A percentile compares a stretch with the other conserved stretches of the same genome.
These are phyloP conservation scores for Penicillium sp. DNA, from an alignment of 2,329 filamentous ascomycete genomes.

Conservation along the genomic window DNA sequence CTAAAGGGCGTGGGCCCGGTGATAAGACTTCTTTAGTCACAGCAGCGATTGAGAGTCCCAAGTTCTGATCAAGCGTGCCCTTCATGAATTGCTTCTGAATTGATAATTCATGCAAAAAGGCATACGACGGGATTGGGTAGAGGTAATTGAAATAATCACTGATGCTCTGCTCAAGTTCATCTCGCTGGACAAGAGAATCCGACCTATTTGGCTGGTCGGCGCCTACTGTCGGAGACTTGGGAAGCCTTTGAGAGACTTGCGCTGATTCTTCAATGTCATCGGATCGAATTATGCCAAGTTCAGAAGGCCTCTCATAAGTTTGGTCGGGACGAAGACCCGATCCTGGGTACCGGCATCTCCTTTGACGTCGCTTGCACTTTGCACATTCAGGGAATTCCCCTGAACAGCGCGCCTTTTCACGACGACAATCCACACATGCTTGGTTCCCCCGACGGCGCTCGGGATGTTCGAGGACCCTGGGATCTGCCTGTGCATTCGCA, in stretches of 20 bases:
- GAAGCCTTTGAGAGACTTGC: neutral
- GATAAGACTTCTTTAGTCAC: neutral
- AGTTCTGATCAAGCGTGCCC: slow-evolving; percentile 4
- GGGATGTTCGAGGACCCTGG: neutral
- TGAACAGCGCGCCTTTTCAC: slow-evolving; percentile 9
- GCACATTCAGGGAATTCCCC: slow-evolving; percentile 9
- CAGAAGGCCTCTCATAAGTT: neutral
- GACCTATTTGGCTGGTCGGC: neutral
- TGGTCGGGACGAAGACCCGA: neutral
- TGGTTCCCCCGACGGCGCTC: slow-evolving; percentile 7
- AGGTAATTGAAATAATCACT: slow-evolving; percentile 10
- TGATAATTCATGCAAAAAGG: slow-evolving; percentile 12
- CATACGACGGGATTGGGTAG: slow-evolving; percentile 12
- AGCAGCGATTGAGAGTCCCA: slow-evolving; percentile 10
- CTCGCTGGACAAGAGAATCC: neutral
- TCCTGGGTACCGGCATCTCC: slow-evolving; percentile 6
- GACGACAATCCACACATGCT: slow-evolving; percentile 10
- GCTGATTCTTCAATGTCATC: neutral
- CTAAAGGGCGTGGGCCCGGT: neutral
- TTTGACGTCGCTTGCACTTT: slow-evolving; percentile 6
- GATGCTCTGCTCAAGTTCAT: slow-evolving; percentile 1
- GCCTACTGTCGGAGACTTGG: neutral
- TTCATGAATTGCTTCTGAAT: neutral
- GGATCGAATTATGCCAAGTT: neutral
- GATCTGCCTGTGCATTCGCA: neutral